A percentile compares a stretch with the other conserved stretches of the same genome.
phyloP scores from a whole-genome alignment of 495 filamentous ascomycete genomes.

The Xylaria grammica region DNA sequence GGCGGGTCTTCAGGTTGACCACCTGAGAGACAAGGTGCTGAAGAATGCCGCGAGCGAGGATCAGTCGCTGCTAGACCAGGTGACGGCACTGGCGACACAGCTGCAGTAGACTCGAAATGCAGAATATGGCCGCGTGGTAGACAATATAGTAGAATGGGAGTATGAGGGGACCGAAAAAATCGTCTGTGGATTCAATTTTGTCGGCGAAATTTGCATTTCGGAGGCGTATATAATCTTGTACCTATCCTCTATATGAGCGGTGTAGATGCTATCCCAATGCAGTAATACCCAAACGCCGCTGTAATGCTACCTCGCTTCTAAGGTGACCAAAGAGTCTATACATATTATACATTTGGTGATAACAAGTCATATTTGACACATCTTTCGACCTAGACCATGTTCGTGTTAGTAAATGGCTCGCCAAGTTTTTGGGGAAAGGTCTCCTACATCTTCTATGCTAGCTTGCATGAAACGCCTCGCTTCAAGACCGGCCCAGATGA shows the following conservation, averaged over 20 bases:
- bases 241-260: slow-evolving; percentile 18
- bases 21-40: slow-evolving; percentile 52
- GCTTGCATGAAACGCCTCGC: slow-evolving; percentile 85
- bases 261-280: background rate
- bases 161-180: background rate
- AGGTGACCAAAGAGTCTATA: background rate
- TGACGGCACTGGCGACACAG: slow-evolving; percentile 40
- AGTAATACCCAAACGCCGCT: slow-evolving; percentile 19
- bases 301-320: slow-evolving; percentile 24
- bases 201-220: background rate
- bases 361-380: slow-evolving; percentile 85
- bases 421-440: background rate
- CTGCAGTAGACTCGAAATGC: slow-evolving; percentile 28
- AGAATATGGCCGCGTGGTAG: background rate
- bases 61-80: slow-evolving; percentile 43
- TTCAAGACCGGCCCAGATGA: slow-evolving; percentile 92
- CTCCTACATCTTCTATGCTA: slow-evolving; percentile 80
- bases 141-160: background rate
- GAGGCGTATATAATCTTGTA: background rate
- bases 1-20: slow-evolving; percentile 50
- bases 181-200: background rate
- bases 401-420: slow-evolving; percentile 28
- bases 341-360: slow-evolving; percentile 74
- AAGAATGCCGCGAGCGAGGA: slow-evolving; percentile 50
- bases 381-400: slow-evolving; percentile 60